Base-by-base conservation (phyloP, 1,139 yeast genomes). In the Tardiomyces blankii region DNA sequence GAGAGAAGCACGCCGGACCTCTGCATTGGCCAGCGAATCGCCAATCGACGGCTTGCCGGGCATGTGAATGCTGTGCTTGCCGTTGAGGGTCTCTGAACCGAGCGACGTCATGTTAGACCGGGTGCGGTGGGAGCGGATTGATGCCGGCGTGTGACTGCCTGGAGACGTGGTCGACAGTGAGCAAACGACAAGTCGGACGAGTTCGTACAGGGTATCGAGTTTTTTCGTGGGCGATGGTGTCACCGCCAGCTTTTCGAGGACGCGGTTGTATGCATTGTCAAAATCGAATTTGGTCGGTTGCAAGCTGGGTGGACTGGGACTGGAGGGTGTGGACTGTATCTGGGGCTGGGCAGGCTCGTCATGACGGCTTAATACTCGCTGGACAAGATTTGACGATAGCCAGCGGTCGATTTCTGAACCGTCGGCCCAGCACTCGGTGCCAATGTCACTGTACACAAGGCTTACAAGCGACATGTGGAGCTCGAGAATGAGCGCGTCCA, bases 201-300 rank as follows among this genome's bases (percentile, higher is more conserved):
- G 51, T 39, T 62, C 61, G 41, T 59, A 57, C 18, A 61, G 43
- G 12, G 57, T 48, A 18, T 54, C 54, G 39, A 61, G 50, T 49
- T 61, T 61, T 23, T 54, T 59, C 42, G 57, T 48, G 2, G 65
- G 65, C 3, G 65, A 61, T 3, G 63, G 62, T 13, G 49, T 51
- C 3, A 56, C 54, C 1, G 64, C 59, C 14, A 61, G 47, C 46
- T 54, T 49, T 38, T 51, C 51, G 41, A 61, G 49, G 32, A 60
- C 47, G 27, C 51, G 48, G 23, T 48, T 47, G 48, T 60, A 61
- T 2, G 63, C 63, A 19, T 58, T 56, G 40, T 59, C 62, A 48
- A 55, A 53, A 21, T 52, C 51, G 45, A 59, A 59, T 18, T 48
- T 45, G 12, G 35, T 38, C 27, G 38, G 38, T 9, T 16, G 25